Conservation (phyloP, 208 protist species). For the Vickermania ingenoplastis region DNA sequence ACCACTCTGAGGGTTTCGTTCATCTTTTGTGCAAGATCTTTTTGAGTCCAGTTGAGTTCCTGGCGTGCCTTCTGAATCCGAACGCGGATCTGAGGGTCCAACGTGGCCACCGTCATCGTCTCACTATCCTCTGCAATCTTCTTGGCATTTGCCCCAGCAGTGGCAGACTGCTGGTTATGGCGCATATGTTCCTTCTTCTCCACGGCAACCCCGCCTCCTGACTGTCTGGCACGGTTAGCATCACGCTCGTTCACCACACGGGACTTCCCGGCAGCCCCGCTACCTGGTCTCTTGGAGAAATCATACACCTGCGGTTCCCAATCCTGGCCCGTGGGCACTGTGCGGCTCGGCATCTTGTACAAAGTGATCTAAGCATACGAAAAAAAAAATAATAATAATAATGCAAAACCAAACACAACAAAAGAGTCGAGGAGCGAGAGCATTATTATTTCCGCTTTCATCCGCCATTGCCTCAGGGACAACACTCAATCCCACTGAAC, state of each 20-base stretch:
- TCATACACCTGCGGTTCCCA: constrained; percentile 86
- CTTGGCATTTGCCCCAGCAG: constrained; percentile 72
- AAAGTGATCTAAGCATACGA: background rate
- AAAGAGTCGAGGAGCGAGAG: constrained; percentile 4
- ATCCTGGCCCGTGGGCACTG: constrained; percentile 65
- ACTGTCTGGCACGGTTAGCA: constrained; percentile 65
- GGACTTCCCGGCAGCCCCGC: constrained; percentile 14
- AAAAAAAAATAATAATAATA: constrained; percentile 1
- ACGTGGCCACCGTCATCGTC: constrained; percentile 73
- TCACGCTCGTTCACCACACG: constrained; percentile 52
- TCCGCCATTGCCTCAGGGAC: constrained; percentile 59
- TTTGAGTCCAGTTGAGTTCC: constrained; percentile 78
- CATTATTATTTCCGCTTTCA: constrained; percentile 36
- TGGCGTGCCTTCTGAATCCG: constrained; percentile 77
- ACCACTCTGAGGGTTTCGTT: constrained; percentile 78
- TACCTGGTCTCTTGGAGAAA: constrained; percentile 33
- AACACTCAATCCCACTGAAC: too few species aligned
- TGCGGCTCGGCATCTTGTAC: constrained; percentile 28
- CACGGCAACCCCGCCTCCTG: constrained; percentile 53
- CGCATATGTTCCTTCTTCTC: constrained; percentile 59
- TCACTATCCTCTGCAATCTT: constrained; percentile 84
- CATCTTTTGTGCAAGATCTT: constrained; percentile 79
- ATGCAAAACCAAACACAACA: constrained; percentile 6
- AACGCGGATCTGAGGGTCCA: constrained; percentile 68
- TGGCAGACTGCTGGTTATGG: constrained; percentile 48